Conservation (phyloP, 2,329 filamentous ascomycete genomes). For the Madurella mycetomatis region DNA sequence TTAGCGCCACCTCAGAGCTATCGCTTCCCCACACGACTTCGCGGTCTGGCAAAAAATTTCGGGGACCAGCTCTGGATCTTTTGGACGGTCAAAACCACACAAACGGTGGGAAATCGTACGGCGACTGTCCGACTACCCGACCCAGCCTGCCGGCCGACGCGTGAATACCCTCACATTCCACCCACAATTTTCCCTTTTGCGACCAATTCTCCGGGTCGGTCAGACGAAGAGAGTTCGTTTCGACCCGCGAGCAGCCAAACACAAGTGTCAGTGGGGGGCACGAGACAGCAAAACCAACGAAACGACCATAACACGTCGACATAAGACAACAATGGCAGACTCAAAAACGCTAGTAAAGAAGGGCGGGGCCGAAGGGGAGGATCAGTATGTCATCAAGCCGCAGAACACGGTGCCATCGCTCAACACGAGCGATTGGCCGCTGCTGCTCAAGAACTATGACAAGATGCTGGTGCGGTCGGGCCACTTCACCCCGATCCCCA, state of each 20-base stretch:
- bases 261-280: constrained; percentile 3
- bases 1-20: constrained; percentile 10
- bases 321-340: constrained; percentile 13
- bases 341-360: constrained; percentile 13
- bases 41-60: constrained; percentile 17
- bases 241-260: background rate
- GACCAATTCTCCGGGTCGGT: constrained; percentile 5
- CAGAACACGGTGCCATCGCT: constrained; percentile 72
- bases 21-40: constrained; percentile 14
- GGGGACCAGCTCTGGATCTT: constrained; percentile 2
- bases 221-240: background rate
- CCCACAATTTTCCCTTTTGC: constrained; percentile 10
- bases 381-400: constrained; percentile 87
- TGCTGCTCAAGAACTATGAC: constrained; percentile 94
- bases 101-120: constrained; percentile 21
- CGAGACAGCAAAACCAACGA: constrained; percentile 2
- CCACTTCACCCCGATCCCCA: constrained; percentile 94
- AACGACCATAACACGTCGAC: background rate
- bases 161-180: constrained; percentile 21
- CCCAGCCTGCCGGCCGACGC: constrained; percentile 21
- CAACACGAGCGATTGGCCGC: constrained; percentile 85
- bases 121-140: constrained; percentile 20
- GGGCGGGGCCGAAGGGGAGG: constrained; percentile 41
- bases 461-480: constrained; percentile 87
- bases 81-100: constrained; percentile 9